A percentile compares a stretch with the other conserved stretches of the same genome.
Conservation (phyloP, 768 basidiomycete species). For the Zangia roseola region DNA sequence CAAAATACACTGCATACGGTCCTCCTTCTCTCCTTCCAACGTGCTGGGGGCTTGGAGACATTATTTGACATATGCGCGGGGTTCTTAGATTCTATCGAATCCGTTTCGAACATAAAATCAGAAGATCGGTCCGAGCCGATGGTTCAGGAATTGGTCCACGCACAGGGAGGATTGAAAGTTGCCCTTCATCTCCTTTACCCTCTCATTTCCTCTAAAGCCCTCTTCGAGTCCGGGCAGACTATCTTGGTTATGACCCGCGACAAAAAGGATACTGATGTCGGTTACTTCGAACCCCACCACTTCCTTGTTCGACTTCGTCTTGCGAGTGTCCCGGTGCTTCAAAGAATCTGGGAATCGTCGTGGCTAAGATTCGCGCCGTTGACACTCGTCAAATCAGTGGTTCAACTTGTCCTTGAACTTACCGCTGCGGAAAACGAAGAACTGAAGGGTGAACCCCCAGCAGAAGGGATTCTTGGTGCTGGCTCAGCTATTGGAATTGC, state of each 20-base stretch:
- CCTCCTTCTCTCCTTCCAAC: conserved; percentile 71
- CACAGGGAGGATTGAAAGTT: conserved; percentile 79
- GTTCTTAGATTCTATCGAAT: conserved; percentile 59
- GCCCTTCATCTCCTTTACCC: conserved; percentile 74
- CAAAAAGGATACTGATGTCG: conserved; percentile 72
- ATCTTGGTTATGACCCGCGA: conserved; percentile 67
- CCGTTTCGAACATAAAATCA: conserved; percentile 44
- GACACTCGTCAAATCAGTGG: conserved; percentile 69
- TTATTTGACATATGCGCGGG: conserved; percentile 56
- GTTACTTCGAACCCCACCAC: conserved; percentile 83
- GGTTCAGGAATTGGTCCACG: conserved; percentile 68
- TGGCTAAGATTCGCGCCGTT: conserved; percentile 82
- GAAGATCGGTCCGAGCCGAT: conserved; percentile 58
- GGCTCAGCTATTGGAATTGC: conserved; percentile 32
- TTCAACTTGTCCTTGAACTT: conserved; percentile 77
- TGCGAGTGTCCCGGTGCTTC: conserved; percentile 63
- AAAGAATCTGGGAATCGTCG: conserved; percentile 72
- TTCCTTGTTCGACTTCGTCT: conserved; percentile 82
- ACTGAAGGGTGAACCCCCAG: conserved; percentile 43
- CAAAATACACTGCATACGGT: conserved; percentile 80
- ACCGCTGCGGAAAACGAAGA: conserved; percentile 82
- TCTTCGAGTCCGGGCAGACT: conserved; percentile 87
- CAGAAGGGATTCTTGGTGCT: conserved; percentile 34
- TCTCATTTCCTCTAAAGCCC: conserved; percentile 73
- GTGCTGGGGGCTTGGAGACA: conserved; percentile 66